Evolutionary conservation across 768 basidiomycete species (phyloP).

Genomic region (Xerocomus brunneocitrinus): DNA sequence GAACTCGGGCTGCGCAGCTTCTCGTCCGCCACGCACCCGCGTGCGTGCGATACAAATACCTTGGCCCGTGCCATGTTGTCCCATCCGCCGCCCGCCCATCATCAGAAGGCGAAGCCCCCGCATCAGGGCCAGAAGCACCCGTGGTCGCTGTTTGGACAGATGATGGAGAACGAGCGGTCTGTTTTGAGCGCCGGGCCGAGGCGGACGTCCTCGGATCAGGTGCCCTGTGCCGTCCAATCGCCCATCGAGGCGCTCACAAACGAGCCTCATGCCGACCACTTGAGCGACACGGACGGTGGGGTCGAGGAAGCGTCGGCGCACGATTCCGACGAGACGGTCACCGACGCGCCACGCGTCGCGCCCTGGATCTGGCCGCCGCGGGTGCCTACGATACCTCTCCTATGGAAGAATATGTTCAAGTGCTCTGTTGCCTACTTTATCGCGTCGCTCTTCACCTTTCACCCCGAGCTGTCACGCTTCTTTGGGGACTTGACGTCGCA

Average conservation of each 20-base stretch:
- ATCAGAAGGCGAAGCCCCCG: not conserved
- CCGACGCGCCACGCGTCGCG: conserved; percentile 2
- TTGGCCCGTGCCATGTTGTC: not conserved
- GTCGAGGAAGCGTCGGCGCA: not conserved
- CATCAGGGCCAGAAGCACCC: conserved; percentile 8
- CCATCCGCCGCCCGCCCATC: not conserved
- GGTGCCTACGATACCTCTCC: conserved; percentile 40
- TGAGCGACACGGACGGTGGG: not conserved
- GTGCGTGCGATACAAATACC: conserved; percentile 7
- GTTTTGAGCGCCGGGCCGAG: not conserved
- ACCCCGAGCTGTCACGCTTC: conserved; percentile 63
- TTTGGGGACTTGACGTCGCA: conserved; percentile 58
- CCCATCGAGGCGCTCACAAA: not conserved
- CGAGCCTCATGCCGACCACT: not conserved
- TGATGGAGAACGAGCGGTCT: conserved; percentile 63
- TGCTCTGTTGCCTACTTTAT: conserved; percentile 89
- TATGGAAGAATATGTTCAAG: conserved; percentile 77
- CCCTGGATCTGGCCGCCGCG: conserved; percentile 10
- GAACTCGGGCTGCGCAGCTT: no score
- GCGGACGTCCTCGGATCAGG: conserved; percentile 2
- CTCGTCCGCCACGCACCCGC: conserved; percentile 3
- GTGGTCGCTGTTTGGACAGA: conserved; percentile 68
- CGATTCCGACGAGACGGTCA: not conserved
- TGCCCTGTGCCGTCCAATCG: conserved; percentile 1
- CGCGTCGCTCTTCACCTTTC: conserved; percentile 90